Conservation (phyloP, 2,329 filamentous ascomycete species). For the Fusarium foetens region DNA sequence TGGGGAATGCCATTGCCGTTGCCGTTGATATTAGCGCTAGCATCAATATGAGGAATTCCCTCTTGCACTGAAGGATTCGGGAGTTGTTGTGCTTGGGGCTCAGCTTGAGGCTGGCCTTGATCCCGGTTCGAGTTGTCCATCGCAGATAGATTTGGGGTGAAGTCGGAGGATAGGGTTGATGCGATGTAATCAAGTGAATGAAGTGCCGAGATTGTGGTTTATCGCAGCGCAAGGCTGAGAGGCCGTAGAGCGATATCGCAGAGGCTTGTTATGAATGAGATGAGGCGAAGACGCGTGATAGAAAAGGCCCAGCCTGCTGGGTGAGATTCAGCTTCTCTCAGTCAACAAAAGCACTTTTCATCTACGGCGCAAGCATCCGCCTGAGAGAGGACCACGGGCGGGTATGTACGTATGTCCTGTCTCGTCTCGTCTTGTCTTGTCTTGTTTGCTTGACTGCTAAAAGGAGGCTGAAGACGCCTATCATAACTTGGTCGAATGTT, state of each 20-base stretch:
- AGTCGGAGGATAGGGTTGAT: neutral
- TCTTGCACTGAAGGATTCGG: constrained; percentile 14
- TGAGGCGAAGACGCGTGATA: constrained; percentile 30
- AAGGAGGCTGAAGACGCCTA: constrained; percentile 7
- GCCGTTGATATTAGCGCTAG: constrained; percentile 15
- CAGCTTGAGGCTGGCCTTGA: constrained; percentile 34
- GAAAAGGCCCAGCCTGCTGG: constrained; percentile 40
- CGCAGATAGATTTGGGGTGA: neutral
- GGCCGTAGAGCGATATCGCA: constrained; percentile 19
- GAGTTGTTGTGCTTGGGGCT: constrained; percentile 35
- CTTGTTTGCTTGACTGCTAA: constrained; percentile 12
- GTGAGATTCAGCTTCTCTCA: constrained; percentile 11
- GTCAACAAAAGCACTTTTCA: constrained; percentile 17
- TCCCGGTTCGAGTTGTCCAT: constrained; percentile 38
- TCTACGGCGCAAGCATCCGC: constrained; percentile 12
- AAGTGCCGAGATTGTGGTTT: neutral
- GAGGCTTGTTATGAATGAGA: constrained; percentile 36
- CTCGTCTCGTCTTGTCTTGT: neutral
- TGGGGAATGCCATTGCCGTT: constrained; percentile 36
- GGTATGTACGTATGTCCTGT: neutral
- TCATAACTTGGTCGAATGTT: constrained; percentile 13
- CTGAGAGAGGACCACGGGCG: neutral
- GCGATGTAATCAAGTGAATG: neutral
- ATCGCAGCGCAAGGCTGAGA: constrained; percentile 31
- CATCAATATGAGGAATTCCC: constrained; percentile 16